Evolutionary conservation across 2,329 filamentous ascomycete species (phyloP).

Genomic region (Endoconidiophora polonica): DNA sequence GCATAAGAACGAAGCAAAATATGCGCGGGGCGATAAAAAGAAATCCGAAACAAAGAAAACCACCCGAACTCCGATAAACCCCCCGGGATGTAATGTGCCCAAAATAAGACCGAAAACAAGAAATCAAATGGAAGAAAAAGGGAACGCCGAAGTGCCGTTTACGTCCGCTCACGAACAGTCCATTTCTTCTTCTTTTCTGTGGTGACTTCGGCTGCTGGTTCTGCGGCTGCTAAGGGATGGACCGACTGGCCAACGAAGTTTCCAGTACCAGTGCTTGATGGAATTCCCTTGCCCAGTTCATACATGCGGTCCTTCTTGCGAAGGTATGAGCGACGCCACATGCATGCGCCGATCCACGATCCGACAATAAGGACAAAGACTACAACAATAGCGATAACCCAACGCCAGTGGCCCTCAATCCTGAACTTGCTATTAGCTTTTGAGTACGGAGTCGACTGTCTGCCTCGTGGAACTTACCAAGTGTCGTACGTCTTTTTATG

Average conservation of each 20-base stretch:
- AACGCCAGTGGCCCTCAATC: constrained; percentile 56
- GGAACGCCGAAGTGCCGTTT: constrained; percentile 12
- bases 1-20: constrained; percentile 1
- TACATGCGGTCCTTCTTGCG: constrained; percentile 47
- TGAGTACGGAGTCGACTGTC: neutral
- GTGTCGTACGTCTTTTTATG: constrained; percentile 6
- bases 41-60: constrained; percentile 4
- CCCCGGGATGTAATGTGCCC: constrained; percentile 2
- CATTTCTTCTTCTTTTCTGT: constrained; percentile 32
- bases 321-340: constrained; percentile 58
- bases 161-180: constrained; percentile 28
- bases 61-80: constrained; percentile 5
- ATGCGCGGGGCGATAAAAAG: constrained; percentile 5
- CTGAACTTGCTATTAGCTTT: constrained; percentile 23
- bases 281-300: constrained; percentile 28
- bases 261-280: constrained; percentile 16
- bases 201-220: neutral
- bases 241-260: constrained; percentile 17
- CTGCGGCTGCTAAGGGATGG: constrained; percentile 20
- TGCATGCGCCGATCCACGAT: constrained; percentile 50
- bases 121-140: constrained; percentile 10
- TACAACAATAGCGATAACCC: constrained; percentile 67
- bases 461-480: constrained; percentile 3
- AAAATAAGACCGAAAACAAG: neutral
- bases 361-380: constrained; percentile 51